Conservation (phyloP, 2,329 filamentous ascomycete species). For the Fusarium liriodendri region DNA sequence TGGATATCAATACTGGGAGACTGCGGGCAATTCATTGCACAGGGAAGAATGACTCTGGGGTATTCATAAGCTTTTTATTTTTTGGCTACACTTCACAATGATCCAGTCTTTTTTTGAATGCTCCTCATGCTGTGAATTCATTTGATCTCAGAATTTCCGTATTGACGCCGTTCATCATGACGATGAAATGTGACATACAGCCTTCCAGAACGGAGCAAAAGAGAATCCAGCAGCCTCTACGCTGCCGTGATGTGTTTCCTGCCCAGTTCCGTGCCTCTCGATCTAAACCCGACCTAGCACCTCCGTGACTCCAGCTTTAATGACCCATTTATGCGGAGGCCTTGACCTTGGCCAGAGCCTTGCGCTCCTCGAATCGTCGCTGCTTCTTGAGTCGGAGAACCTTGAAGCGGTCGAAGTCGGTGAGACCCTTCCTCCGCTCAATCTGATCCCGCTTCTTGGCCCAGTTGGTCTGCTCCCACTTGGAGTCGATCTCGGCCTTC, state of each 20-base stretch:
- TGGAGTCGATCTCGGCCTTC: conserved; percentile 88
- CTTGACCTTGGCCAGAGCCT: conserved; percentile 94
- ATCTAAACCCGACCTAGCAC: conserved; percentile 52
- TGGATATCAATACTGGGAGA: conserved; percentile 1
- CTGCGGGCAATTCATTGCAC: conserved; percentile 4
- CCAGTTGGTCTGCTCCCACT: conserved; percentile 92
- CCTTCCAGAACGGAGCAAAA: conserved; percentile 69
- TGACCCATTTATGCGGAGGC: conserved; percentile 74
- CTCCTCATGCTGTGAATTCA: conserved; percentile 53
- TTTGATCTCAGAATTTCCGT: conserved; percentile 67
- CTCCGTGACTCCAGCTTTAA: conserved; percentile 50
- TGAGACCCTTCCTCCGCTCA: conserved; percentile 88
- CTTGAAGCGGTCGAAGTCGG: conserved; percentile 99
- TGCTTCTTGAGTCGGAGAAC: conserved; percentile 99
- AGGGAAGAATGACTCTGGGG: conserved; percentile 27
- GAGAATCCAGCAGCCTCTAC: conserved; percentile 69
- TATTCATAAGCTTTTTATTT: conserved; percentile 45
- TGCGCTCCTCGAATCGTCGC: conserved; percentile 97
- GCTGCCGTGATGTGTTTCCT: conserved; percentile 52
- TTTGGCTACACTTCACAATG: conserved; percentile 48
- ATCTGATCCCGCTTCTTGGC: conserved; percentile 92
- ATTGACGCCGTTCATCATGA: conserved; percentile 74
- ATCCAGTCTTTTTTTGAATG: conserved; percentile 45
- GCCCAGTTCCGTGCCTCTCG: conserved; percentile 50
- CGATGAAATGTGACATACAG: conserved; percentile 73